Evolutionary conservation across 202 grass and related monocot species (phyloP).

Genomic region (Zoysia matrella): DNA sequence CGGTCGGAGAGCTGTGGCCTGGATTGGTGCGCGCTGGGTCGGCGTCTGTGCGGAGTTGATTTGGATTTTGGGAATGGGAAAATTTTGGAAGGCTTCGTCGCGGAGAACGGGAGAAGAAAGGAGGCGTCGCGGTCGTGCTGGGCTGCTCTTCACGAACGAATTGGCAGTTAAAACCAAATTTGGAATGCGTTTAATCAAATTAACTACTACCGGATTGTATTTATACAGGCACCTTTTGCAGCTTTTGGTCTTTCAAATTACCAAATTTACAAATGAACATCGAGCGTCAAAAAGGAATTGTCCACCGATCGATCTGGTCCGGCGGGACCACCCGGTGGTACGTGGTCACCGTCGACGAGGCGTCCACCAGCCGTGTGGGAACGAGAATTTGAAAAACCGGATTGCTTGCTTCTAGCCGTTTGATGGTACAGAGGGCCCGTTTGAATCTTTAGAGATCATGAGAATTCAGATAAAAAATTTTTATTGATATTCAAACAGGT

Average conservation of each 20-base stretch:
- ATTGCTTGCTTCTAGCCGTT: conserved; percentile 27
- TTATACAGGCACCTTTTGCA: neutral
- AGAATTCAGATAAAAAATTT: too few relatives aligned
- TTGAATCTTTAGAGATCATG: too few relatives aligned
- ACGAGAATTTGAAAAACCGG: conserved; percentile 37
- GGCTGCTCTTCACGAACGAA: neutral
- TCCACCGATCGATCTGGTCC: neutral
- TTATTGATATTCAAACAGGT: too few relatives aligned
- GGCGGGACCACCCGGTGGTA: too few relatives aligned
- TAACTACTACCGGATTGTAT: neutral
- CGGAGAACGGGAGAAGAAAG: conserved; percentile 25
- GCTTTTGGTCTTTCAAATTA: neutral
- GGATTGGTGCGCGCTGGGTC: conserved; percentile 2
- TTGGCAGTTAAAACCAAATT: neutral
- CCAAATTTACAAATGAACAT: too few relatives aligned
- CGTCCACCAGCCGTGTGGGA: neutral
- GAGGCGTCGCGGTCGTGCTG: neutral
- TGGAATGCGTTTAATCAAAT: neutral
- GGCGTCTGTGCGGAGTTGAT: conserved; percentile 35
- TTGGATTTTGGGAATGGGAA: conserved; percentile 2
- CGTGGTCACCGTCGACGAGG: neutral
- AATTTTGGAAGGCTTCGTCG: conserved; percentile 4
- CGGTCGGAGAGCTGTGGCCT: conserved; percentile 34
- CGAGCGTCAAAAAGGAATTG: neutral
- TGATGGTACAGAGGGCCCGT: neutral